Conservation (phyloP, 208 protist genomes). For the Leishmania tarentolae region DNA sequence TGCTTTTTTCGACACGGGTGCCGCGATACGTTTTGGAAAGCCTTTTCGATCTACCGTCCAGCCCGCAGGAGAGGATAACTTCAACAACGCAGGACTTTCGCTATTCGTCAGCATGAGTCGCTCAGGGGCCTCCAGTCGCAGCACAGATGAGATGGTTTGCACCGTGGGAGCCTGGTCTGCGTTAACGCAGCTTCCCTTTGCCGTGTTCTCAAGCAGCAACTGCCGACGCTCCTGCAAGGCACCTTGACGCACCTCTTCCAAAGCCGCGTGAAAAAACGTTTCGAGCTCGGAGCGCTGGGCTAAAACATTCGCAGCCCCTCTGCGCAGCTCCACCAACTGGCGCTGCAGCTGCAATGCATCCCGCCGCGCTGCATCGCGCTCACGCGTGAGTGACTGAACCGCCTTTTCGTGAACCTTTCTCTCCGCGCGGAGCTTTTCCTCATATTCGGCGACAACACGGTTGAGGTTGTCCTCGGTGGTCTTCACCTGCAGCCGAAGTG, state of each 20-base stretch:
- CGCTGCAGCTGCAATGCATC: slow-evolving; percentile 46
- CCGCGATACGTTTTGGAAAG: slow-evolving; percentile 13
- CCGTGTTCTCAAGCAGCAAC: slow-evolving; percentile 6
- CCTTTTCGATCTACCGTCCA: slow-evolving; percentile 26
- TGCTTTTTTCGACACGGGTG: neutral
- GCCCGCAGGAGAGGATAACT: neutral
- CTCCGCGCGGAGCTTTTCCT: slow-evolving; percentile 43
- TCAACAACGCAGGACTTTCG: neutral
- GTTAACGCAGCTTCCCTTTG: neutral
- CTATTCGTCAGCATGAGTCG: slow-evolving; percentile 52
- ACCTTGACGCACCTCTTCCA: slow-evolving; percentile 71
- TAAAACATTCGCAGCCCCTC: slow-evolving; percentile 56
- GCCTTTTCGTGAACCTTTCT: slow-evolving; percentile 31
- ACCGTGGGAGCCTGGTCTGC: neutral
- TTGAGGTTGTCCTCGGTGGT: slow-evolving; percentile 65
- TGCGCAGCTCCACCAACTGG: slow-evolving; percentile 71
- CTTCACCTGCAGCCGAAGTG: slow-evolving; percentile 55
- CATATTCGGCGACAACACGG: slow-evolving; percentile 56
- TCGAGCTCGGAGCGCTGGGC: slow-evolving; percentile 81
- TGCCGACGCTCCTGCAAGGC: slow-evolving; percentile 61
- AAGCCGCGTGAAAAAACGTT: slow-evolving; percentile 83
- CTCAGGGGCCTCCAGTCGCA: slow-evolving; percentile 51
- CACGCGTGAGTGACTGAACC: slow-evolving; percentile 37
- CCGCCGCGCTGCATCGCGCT: slow-evolving; percentile 63
- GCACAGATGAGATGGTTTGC: slow-evolving; percentile 37